Conservation (phyloP, 2,329 filamentous ascomycete genomes). For the Xylariaceae sp. region DNA sequence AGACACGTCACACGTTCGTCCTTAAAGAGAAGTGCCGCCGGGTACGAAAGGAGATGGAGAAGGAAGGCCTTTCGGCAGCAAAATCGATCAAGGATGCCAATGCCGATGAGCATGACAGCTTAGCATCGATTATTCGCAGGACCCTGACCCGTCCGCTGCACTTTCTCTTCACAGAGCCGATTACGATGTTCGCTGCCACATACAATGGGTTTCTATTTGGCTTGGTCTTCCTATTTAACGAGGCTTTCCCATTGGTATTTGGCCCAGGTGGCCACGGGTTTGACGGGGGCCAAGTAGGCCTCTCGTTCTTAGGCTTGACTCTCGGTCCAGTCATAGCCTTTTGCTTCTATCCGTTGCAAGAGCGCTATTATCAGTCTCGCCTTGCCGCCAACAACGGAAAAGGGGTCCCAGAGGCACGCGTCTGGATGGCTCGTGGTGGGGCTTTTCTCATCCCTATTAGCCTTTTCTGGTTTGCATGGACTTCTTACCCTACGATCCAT, state of each 20-base stretch:
- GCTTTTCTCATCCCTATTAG: slow-evolving; percentile 44
- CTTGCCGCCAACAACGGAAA: not conserved
- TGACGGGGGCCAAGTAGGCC: not conserved
- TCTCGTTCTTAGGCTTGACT: not conserved
- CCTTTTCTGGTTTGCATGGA: slow-evolving; percentile 67
- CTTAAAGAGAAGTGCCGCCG: not conserved
- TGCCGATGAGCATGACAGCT: not conserved
- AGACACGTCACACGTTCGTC: not conserved
- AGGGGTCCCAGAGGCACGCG: not conserved
- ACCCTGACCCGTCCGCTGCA: not conserved
- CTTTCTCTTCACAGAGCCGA: not conserved
- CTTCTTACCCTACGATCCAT: slow-evolving; percentile 49
- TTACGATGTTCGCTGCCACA: not conserved
- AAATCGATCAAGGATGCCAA: not conserved
- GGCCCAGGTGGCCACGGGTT: not conserved
- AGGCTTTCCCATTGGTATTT: not conserved
- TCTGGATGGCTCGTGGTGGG: not conserved
- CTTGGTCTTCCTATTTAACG: not conserved
- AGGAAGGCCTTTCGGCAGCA: not conserved
- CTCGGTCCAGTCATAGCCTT: not conserved
- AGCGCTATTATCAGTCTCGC: not conserved
- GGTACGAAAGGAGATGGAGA: not conserved
- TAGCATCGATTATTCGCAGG: no score
- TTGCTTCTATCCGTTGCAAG: not conserved
- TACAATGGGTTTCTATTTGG: not conserved